phyloP scores from a whole-genome alignment of 148 eudicot species.

The Rhododendron molle region DNA sequence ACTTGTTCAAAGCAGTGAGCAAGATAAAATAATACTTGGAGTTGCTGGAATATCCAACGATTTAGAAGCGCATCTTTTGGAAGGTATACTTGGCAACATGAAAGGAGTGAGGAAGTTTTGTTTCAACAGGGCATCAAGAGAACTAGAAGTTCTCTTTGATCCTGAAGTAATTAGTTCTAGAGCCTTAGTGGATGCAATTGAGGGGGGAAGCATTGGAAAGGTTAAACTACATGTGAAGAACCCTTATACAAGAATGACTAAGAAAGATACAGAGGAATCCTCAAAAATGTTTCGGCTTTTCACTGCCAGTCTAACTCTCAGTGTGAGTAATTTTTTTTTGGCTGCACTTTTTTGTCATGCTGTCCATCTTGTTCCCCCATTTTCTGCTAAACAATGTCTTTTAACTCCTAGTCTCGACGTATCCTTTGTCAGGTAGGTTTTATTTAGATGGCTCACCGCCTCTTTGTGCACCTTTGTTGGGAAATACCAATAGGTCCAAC shows the following conservation, averaged over 20 bases:
- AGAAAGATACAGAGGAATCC: constrained; percentile 79
- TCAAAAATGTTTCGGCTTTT: constrained; percentile 81
- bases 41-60: constrained; percentile 60
- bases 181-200: constrained; percentile 70
- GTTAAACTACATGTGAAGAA: constrained; percentile 70
- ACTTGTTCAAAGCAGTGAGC: constrained; percentile 88
- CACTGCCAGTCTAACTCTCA: constrained; percentile 67
- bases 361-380: neutral
- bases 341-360: neutral
- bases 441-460: neutral
- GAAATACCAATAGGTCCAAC: neutral
- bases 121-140: constrained; percentile 47
- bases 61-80: constrained; percentile 52
- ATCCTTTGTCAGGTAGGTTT: constrained; percentile 6
- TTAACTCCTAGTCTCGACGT: neutral
- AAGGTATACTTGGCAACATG: constrained; percentile 56
- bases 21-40: constrained; percentile 62
- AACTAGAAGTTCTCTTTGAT: constrained; percentile 81
- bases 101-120: constrained; percentile 66
- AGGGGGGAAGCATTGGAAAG: constrained; percentile 55
- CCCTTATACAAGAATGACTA: constrained; percentile 79
- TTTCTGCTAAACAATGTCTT: constrained; percentile 5
- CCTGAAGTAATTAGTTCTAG: constrained; percentile 79
- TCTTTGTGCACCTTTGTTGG: neutral
- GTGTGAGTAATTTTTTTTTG: constrained; percentile 50